phyloP scores from a whole-genome alignment of 2,329 filamentous ascomycete species.

The Fusarium chuoi region DNA sequence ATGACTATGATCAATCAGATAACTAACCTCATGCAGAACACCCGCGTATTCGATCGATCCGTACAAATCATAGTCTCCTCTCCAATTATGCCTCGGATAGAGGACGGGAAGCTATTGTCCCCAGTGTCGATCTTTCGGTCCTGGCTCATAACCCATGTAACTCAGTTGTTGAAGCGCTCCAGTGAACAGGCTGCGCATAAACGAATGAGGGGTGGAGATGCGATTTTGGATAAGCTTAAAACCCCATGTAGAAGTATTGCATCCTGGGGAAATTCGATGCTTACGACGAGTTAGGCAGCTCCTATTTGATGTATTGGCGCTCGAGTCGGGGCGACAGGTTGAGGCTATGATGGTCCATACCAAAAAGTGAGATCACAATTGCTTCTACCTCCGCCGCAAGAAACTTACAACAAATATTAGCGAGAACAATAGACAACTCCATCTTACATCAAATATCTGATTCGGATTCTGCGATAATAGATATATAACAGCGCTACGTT shows the following conservation, averaged over 20 bases:
- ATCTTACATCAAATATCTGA: background rate
- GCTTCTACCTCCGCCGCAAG: background rate
- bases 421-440: background rate
- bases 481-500: background rate
- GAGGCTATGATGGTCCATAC: background rate
- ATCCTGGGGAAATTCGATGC: background rate
- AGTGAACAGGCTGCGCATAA: slow-evolving; percentile 31
- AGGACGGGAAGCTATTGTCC: background rate
- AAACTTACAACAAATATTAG: background rate
- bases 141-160: slow-evolving; percentile 19
- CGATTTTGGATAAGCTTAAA: background rate
- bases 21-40: background rate
- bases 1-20: background rate
- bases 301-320: background rate
- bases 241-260: background rate
- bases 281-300: background rate
- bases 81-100: slow-evolving; percentile 1
- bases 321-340: slow-evolving; percentile 2
- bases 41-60: slow-evolving; percentile 1
- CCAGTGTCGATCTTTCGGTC: slow-evolving; percentile 10
- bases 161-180: slow-evolving; percentile 25
- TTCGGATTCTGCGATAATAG: background rate
- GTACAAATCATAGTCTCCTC: slow-evolving; percentile 3
- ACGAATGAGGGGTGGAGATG: slow-evolving; percentile 12
- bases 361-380: background rate